Percentiles rank a stretch among this genome's conserved stretches.
Evolutionary conservation across 176 grass and related monocot species (phyloP).

Genomic region (Bromus sterilis): DNA sequence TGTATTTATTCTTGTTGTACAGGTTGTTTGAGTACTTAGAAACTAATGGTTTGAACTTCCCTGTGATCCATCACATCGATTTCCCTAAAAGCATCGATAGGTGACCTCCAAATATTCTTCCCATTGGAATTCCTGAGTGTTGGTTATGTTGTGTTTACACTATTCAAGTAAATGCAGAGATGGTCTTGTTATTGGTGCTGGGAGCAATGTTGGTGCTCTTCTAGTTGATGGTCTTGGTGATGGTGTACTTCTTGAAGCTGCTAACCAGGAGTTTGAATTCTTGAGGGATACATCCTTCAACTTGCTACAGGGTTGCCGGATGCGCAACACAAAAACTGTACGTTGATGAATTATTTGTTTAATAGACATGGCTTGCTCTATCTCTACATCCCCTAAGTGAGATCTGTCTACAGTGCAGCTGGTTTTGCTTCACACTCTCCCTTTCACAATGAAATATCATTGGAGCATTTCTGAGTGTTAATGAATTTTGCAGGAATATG

Average conservation of each 20-base stretch:
- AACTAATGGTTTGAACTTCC: conserved; percentile 67
- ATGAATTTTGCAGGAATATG: conserved; percentile 60
- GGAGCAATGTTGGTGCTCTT: conserved; percentile 74
- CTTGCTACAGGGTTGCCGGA: conserved; percentile 95
- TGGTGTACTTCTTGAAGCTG: conserved; percentile 78
- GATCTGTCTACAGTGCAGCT: neutral
- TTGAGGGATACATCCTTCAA: conserved; percentile 96
- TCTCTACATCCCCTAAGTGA: neutral
- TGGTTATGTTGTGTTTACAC: conserved; percentile 22
- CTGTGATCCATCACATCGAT: conserved; percentile 87
- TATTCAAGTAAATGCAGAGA: conserved; percentile 52
- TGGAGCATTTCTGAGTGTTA: neutral
- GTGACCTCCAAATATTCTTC: conserved; percentile 19
- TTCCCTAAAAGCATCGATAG: conserved; percentile 60
- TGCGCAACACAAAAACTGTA: conserved; percentile 99
- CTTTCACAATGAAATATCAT: neutral
- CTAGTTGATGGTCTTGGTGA: conserved; percentile 96
- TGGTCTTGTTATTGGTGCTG: conserved; percentile 88
- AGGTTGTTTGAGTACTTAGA: conserved; percentile 90
- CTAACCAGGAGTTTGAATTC: conserved; percentile 78
- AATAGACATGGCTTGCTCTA: neutral
- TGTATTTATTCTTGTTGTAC: conserved; percentile 23
- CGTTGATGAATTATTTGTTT: conserved; percentile 6
- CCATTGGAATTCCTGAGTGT: neutral
- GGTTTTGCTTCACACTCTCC: neutral